A percentile compares a stretch with the other conserved stretches of the same genome.
Conservation (phyloP, 371 early-diverging fungal genomes). For the Lichtheimia ornata region DNA sequence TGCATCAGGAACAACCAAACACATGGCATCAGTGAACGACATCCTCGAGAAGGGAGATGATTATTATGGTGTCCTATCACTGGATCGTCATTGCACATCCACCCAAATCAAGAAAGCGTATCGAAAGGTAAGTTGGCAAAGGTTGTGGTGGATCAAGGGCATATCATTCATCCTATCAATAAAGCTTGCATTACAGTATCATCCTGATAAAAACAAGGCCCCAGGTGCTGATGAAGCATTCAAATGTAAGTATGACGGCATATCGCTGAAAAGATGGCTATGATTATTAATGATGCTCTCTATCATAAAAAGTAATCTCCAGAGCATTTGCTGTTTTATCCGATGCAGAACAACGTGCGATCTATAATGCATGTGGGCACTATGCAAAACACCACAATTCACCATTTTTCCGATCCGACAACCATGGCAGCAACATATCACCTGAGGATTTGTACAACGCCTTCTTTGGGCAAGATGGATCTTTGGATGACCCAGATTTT, state of each 20-base stretch:
- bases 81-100: slow-evolving; percentile 79
- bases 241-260: slow-evolving; percentile 63
- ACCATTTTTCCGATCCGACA: neutral
- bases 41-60: slow-evolving; percentile 74
- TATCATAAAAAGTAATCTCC: slow-evolving; percentile 66
- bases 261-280: neutral
- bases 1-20: slow-evolving; percentile 11
- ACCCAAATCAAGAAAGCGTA: slow-evolving; percentile 95
- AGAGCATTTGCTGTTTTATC: slow-evolving; percentile 88
- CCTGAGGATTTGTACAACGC: slow-evolving; percentile 96
- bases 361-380: slow-evolving; percentile 84
- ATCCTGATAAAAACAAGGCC: slow-evolving; percentile 97
- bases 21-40: slow-evolving; percentile 70
- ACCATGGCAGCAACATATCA: slow-evolving; percentile 70
- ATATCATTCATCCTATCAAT: neutral
- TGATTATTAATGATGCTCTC: neutral
- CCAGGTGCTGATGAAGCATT: slow-evolving; percentile 98
- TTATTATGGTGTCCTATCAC: slow-evolving; percentile 88
- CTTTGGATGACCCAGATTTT: slow-evolving; percentile 39
- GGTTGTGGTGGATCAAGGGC: neutral
- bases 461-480: slow-evolving; percentile 83
- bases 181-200: slow-evolving; percentile 91
- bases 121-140: slow-evolving; percentile 69
- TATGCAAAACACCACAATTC: slow-evolving; percentile 54
- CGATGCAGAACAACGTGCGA: slow-evolving; percentile 80